Percentiles rank a stretch among this genome's conserved stretches.
Conservation (phyloP, 1,284 basidiomycete species). For the Boletus mariae region DNA sequence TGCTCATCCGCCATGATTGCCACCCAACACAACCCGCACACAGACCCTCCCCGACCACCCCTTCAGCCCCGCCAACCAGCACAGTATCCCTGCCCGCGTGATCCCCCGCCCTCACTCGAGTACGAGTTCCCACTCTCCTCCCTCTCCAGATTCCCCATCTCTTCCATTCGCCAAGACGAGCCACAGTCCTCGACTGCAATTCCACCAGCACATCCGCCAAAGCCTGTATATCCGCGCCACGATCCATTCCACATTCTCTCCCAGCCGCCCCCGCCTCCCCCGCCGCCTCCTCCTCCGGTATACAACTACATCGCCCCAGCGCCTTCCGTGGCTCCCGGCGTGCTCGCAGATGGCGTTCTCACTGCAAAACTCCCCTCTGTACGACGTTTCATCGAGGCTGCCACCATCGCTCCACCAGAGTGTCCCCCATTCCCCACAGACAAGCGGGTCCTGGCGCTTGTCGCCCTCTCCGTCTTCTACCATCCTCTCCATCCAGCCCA, state of each 20-base stretch:
- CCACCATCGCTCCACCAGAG: constrained; percentile 28
- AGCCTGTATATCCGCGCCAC: constrained; percentile 30
- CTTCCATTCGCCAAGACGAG: constrained; percentile 28
- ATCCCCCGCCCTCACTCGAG: constrained; percentile 15
- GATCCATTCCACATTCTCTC: constrained; percentile 33
- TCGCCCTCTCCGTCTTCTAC: constrained; percentile 32
- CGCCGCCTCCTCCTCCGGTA: constrained; percentile 23
- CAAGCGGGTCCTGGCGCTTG: constrained; percentile 32
- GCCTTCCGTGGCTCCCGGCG: constrained; percentile 28
- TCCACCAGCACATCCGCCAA: constrained; percentile 24
- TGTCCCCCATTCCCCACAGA: constrained; percentile 29
- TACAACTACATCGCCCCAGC: constrained; percentile 21
- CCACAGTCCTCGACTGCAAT: constrained; percentile 20
- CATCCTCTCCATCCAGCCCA: constrained; percentile 33
- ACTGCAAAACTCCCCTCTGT: constrained; percentile 29
- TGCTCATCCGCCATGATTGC: constrained; percentile 22
- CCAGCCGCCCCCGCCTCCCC: constrained; percentile 18
- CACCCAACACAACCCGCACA: background rate
- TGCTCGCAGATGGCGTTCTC: constrained; percentile 33
- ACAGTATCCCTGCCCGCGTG: constrained; percentile 12
- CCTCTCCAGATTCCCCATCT: constrained; percentile 30
- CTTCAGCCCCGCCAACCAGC: constrained; percentile 15
- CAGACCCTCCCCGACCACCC: constrained; percentile 11
- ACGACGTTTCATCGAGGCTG: constrained; percentile 25
- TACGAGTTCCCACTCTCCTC: constrained; percentile 20